phyloP scores from a whole-genome alignment of 2,329 filamentous ascomycete species.

The Colletotrichum orbiculare region DNA sequence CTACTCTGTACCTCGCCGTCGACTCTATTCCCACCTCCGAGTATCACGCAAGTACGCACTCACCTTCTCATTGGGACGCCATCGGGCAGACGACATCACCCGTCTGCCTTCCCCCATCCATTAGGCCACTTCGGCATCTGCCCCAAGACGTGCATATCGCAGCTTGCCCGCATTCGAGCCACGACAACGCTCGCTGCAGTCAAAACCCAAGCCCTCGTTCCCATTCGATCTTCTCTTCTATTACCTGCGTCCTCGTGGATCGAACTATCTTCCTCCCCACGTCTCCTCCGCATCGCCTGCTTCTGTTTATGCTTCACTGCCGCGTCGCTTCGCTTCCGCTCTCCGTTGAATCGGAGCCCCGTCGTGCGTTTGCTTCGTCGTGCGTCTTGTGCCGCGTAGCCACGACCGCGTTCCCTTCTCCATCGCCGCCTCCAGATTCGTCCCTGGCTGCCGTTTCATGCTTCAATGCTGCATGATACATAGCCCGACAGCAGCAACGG shows the following conservation, averaged over 20 bases:
- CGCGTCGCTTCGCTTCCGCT: too few species aligned
- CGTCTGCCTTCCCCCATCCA: conserved; percentile 26
- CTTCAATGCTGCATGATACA: conserved; percentile 39
- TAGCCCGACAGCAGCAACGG: conserved; percentile 32
- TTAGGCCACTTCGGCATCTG: conserved; percentile 32
- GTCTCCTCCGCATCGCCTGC: conserved; percentile 27
- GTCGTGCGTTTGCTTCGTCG: conserved; percentile 1
- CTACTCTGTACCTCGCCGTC: conserved; percentile 2
- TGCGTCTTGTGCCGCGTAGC: conserved; percentile 8
- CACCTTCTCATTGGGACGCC: conserved; percentile 29
- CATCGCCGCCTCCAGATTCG: conserved; percentile 12
- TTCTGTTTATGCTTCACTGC: conserved; percentile 4
- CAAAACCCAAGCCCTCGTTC: conserved; percentile 40
- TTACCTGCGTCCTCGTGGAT: conserved; percentile 34
- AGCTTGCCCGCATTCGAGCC: conserved; percentile 53
- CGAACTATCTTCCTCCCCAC: conserved; percentile 35
- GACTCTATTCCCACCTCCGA: not conserved
- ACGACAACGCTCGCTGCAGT: conserved; percentile 49
- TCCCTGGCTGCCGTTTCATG: conserved; percentile 33
- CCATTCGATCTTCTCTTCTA: conserved; percentile 34
- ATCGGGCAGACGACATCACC: conserved; percentile 29
- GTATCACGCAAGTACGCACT: not conserved
- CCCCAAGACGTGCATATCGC: conserved; percentile 38
- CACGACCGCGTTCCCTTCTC: conserved; percentile 19
- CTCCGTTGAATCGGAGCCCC: conserved; percentile 22